phyloP scores from a whole-genome alignment of 495 filamentous ascomycete genomes.

The Paragyromitra xinjiangensis region DNA sequence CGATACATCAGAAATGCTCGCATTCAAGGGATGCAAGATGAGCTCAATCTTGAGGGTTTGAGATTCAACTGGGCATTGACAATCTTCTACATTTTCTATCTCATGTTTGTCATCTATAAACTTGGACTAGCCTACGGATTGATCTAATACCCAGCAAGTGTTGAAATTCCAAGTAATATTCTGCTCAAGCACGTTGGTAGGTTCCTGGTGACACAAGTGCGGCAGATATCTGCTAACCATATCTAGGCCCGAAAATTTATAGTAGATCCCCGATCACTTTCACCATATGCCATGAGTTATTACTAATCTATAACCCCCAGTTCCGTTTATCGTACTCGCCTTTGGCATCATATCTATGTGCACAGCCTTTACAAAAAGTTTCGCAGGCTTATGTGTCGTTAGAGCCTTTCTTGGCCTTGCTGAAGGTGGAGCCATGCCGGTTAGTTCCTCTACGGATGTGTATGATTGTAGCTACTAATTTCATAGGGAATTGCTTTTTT shows the following conservation, averaged over 20 bases:
- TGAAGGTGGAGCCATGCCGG: slow-evolving; percentile 56
- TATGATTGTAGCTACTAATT: slow-evolving; percentile 65
- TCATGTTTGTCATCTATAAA: slow-evolving; percentile 54
- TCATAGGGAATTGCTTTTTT: slow-evolving; percentile 83
- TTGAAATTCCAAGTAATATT: slow-evolving; percentile 74
- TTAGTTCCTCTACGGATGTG: slow-evolving; percentile 39
- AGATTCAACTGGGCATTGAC: slow-evolving; percentile 69
- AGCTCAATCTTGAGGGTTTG: slow-evolving; percentile 61
- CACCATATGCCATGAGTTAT: slow-evolving; percentile 62
- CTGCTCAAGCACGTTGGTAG: slow-evolving; percentile 76
- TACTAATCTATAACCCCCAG: slow-evolving; percentile 65
- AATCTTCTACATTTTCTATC: slow-evolving; percentile 74
- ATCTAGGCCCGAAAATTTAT: slow-evolving; percentile 54
- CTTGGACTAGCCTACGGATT: neutral
- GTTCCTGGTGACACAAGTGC: slow-evolving; percentile 62
- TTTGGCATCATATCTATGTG: slow-evolving; percentile 73
- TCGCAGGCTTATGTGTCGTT: slow-evolving; percentile 39
- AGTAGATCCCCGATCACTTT: slow-evolving; percentile 13
- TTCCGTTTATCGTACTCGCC: slow-evolving; percentile 75
- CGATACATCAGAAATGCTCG: slow-evolving; percentile 63
- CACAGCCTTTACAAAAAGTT: slow-evolving; percentile 67
- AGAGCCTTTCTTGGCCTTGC: slow-evolving; percentile 59
- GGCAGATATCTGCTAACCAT: slow-evolving; percentile 40
- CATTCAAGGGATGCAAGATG: slow-evolving; percentile 64
- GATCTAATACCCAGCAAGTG: slow-evolving; percentile 25